Evolutionary conservation across 2,329 filamentous ascomycete species (phyloP).

Genomic region (Colletotrichum graminicola): DNA sequence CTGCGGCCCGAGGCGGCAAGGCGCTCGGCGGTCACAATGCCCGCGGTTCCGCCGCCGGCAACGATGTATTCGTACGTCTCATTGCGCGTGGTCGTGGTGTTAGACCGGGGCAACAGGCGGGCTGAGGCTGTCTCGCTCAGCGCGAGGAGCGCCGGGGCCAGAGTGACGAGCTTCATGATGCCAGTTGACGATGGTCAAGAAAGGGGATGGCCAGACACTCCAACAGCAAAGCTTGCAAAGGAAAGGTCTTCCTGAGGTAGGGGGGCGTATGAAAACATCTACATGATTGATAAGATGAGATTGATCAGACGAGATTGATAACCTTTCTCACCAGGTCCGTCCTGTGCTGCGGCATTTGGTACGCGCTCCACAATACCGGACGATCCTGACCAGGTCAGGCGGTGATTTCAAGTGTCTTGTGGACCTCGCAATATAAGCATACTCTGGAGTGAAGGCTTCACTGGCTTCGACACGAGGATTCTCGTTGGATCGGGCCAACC

Average conservation of each 20-base stretch:
- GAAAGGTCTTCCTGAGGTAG: neutral
- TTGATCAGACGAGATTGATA: conserved; percentile 24
- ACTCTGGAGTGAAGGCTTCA: neutral
- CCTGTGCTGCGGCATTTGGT: neutral
- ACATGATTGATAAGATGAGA: conserved; percentile 24
- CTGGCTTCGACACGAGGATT: neutral
- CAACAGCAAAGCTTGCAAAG: conserved; percentile 6
- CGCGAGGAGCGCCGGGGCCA: conserved; percentile 33
- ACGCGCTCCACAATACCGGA: neutral
- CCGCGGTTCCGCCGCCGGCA: conserved; percentile 41
- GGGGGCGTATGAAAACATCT: neutral
- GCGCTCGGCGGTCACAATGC: conserved; percentile 38
- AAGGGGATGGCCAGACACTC: neutral
- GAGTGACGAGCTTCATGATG: conserved; percentile 34
- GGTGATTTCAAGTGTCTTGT: neutral
- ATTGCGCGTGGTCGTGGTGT: conserved; percentile 37
- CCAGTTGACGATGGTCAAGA: neutral
- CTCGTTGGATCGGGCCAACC: neutral
- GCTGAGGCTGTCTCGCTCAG: conserved; percentile 26
- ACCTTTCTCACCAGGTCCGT: neutral
- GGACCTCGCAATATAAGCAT: conserved; percentile 23
- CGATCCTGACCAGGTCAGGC: neutral
- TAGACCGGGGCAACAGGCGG: conserved; percentile 12
- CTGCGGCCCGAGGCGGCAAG: conserved; percentile 41
- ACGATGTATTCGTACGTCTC: conserved; percentile 43